phyloP scores from a whole-genome alignment of 139 green algal genomes.

The Edaphochlamys debaryana region DNA sequence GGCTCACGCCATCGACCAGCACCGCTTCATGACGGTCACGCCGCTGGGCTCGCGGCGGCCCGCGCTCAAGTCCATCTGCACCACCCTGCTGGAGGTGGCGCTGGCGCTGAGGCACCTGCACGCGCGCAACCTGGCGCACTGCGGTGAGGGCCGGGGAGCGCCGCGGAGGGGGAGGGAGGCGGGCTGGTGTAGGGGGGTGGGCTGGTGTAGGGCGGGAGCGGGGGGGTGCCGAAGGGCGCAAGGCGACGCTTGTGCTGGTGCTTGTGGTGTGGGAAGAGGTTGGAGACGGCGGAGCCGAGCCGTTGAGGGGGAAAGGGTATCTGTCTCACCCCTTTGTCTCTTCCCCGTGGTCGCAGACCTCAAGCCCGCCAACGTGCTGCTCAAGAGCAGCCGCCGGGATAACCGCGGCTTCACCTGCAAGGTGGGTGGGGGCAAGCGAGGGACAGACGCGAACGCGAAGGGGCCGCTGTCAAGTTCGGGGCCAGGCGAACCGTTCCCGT shows the following conservation, averaged over 20 bases:
- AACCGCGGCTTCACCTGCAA: slow-evolving; percentile 38
- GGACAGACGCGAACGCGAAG: too few species aligned
- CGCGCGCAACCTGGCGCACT: slow-evolving; percentile 64
- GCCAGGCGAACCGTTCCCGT: too few species aligned
- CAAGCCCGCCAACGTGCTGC: slow-evolving; percentile 77
- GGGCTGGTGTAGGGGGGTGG: too few species aligned
- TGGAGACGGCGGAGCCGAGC: too few species aligned
- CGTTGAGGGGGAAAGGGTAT: too few species aligned
- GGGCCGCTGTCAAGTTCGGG: too few species aligned
- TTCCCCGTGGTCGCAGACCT: background rate
- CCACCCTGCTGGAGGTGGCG: slow-evolving; percentile 53
- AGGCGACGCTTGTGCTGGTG: too few species aligned
- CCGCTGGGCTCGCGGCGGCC: slow-evolving; percentile 21
- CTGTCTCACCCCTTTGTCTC: too few species aligned
- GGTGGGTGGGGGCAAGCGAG: too few species aligned
- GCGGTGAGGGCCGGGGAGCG: slow-evolving; percentile 29
- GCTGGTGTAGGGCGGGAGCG: too few species aligned
- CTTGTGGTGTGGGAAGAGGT: too few species aligned
- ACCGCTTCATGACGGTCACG: slow-evolving; percentile 40
- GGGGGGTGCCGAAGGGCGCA: too few species aligned
- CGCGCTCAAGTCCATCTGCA: slow-evolving; percentile 45
- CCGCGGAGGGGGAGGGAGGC: background rate
- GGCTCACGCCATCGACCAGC: slow-evolving; percentile 37
- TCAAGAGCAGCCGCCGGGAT: slow-evolving; percentile 50
- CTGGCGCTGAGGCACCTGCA: slow-evolving; percentile 66